These are phyloP conservation scores for Globisporangium yorkense DNA, from an alignment of 352 stramenopile genomes.

Conservation along the genomic window DNA sequence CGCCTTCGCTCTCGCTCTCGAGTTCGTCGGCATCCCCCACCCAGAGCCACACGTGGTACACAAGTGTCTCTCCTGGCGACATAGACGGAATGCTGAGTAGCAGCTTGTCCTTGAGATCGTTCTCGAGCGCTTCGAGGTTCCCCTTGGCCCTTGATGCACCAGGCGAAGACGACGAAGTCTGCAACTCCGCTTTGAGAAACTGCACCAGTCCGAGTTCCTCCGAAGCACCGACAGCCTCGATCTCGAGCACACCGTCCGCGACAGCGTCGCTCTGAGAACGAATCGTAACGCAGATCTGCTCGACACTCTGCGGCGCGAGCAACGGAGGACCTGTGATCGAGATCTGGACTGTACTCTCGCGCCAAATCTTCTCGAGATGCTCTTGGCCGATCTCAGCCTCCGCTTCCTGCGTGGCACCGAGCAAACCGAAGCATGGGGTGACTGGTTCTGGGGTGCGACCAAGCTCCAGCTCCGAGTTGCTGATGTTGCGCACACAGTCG, in stretches of 20 bases:
- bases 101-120: slow-evolving; percentile 7
- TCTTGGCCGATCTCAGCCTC: slow-evolving; percentile 37
- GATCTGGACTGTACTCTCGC: slow-evolving; percentile 51
- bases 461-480: slow-evolving; percentile 43
- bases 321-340: slow-evolving; percentile 39
- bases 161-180: background rate
- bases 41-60: slow-evolving; percentile 21
- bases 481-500: slow-evolving; percentile 49
- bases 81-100: slow-evolving; percentile 22
- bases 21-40: slow-evolving; percentile 9
- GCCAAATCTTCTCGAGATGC: slow-evolving; percentile 38
- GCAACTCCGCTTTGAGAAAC: slow-evolving; percentile 7
- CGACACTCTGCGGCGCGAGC: slow-evolving; percentile 33
- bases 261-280: slow-evolving; percentile 41
- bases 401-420: slow-evolving; percentile 42
- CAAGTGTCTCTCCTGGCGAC: slow-evolving; percentile 9
- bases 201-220: slow-evolving; percentile 6
- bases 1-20: slow-evolving; percentile 3
- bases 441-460: slow-evolving; percentile 49
- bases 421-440: slow-evolving; percentile 55
- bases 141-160: background rate
- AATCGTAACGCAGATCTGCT: slow-evolving; percentile 40
- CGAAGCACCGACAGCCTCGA: slow-evolving; percentile 19
- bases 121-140: background rate
- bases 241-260: slow-evolving; percentile 36